These are phyloP conservation scores for Arthrobotrys conoides DNA, from an alignment of 2,329 filamentous ascomycete genomes.

Conservation along the genomic window DNA sequence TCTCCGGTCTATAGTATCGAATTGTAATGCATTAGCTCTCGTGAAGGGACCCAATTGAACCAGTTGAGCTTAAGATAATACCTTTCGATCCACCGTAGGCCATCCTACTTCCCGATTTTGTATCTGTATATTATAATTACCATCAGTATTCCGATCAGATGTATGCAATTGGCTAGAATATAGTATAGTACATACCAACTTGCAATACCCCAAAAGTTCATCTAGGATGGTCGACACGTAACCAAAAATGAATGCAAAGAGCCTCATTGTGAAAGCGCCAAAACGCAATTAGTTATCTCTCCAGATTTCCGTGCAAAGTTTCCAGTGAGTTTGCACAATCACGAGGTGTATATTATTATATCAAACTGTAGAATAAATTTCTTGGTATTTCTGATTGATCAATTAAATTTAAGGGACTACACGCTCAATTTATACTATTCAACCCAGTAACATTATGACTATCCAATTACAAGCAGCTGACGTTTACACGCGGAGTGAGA, in stretches of 20 bases:
- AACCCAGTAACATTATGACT: background rate
- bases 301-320: too few relatives aligned
- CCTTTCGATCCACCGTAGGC: slow-evolving; percentile 65
- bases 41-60: background rate
- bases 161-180: background rate
- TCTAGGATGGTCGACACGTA: slow-evolving; percentile 3
- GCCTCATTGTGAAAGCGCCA: background rate
- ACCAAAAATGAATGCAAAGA: background rate
- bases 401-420: too few relatives aligned
- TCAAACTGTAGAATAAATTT: too few relatives aligned
- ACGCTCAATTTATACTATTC: background rate
- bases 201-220: slow-evolving; percentile 24
- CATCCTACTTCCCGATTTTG: slow-evolving; percentile 66
- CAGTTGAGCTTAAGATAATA: background rate
- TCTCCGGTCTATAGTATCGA: slow-evolving; percentile 63
- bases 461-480: background rate
- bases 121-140: slow-evolving; percentile 30
- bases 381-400: too few relatives aligned
- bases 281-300: too few relatives aligned
- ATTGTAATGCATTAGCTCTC: background rate
- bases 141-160: background rate
- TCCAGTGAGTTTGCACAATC: too few relatives aligned
- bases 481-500: background rate
- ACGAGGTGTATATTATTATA: too few relatives aligned
- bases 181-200: slow-evolving; percentile 11